Evolutionary conservation across 495 filamentous ascomycete species (phyloP), one percentile per base, ranked within the genome.

Genomic region (Chaetomium fimeti): DNA sequence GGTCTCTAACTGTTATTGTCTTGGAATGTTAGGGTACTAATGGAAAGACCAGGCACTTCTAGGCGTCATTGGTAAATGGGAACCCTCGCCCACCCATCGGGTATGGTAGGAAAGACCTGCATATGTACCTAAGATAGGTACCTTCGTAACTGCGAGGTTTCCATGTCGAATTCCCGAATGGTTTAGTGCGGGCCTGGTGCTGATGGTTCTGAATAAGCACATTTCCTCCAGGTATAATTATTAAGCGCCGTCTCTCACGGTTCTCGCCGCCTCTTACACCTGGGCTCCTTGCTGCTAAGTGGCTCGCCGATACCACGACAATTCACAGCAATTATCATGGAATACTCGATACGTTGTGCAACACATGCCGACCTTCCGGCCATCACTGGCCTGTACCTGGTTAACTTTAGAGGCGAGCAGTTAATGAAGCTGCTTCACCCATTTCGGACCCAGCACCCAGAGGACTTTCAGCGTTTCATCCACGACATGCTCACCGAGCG

Each of bases 201-300:
- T 48, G 2, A 48, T 20, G 45, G 45, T n/a, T 20, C 45, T 48
- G 45, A 48, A 48, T 48, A 48, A 48, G 45, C 45, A 48, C 45
- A 5, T 5, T 5, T 48, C 45, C 18, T 5, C 3, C 1, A n/a
- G n/a, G 24, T 48, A 43, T 43, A 36, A 36, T 36, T 36, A 43
- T 48, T n/a, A 48, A n/a, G n/a, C 18, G 11, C 12, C 4, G 16
- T 43, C 5, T 18, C 15, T 15, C 13, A 43, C 18, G 1, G 40
- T 4, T 43, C 40, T 43, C 32, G 32, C 32, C 32, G 4, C 32
- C 5, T 9, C 32, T 36, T 36, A 5, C 4, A 36, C 32, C 9
- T 36, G 32, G 9, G 9, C n/a, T n/a, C n/a, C n/a, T n/a, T n/a
- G n/a, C n/a, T n/a, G n/a, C n/a, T n/a, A n/a, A n/a, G n/a, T n/a